Evolutionary conservation across 306 rosid species (phyloP).

Genomic region (Dalbergia cochinchinensis): DNA sequence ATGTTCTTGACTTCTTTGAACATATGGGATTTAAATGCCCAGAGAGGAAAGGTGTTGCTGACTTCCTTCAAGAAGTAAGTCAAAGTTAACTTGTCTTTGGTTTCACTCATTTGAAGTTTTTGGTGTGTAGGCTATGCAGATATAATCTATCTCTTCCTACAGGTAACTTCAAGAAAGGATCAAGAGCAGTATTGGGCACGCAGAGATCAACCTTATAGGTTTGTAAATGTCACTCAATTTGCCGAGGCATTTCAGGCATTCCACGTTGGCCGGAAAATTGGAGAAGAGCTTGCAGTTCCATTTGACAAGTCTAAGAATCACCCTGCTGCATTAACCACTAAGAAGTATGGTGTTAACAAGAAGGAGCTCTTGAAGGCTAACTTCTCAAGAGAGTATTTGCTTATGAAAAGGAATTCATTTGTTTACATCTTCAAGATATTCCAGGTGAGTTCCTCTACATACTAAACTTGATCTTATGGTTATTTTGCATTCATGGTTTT

Average conservation of each 20-base stretch:
- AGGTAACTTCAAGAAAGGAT: slow-evolving; percentile 20
- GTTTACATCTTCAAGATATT: slow-evolving; percentile 44
- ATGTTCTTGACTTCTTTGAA: slow-evolving; percentile 50
- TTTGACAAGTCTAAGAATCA: slow-evolving; percentile 60
- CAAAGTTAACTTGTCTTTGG: neutral
- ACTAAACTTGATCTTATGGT: neutral
- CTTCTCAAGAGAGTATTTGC: slow-evolving; percentile 53
- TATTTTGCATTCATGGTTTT: neutral
- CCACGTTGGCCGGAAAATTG: slow-evolving; percentile 38
- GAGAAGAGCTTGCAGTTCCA: neutral
- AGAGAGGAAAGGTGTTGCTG: slow-evolving; percentile 41
- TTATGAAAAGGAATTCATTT: slow-evolving; percentile 61
- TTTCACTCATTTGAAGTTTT: too few species aligned
- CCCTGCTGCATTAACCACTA: slow-evolving; percentile 49
- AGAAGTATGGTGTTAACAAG: slow-evolving; percentile 45
- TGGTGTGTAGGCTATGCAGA: neutral
- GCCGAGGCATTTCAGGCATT: slow-evolving; percentile 6
- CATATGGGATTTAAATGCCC: slow-evolving; percentile 68
- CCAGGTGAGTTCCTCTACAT: slow-evolving; percentile 15
- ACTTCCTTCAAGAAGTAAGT: slow-evolving; percentile 38
- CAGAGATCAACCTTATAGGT: neutral
- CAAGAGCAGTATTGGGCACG: slow-evolving; percentile 20
- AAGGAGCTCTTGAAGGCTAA: slow-evolving; percentile 50
- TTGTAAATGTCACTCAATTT: slow-evolving; percentile 48
- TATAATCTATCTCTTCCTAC: neutral